A percentile compares a stretch with the other conserved stretches of the same genome.
Conservation (phyloP, 441 rosid species). For the Brassica balearica region DNA sequence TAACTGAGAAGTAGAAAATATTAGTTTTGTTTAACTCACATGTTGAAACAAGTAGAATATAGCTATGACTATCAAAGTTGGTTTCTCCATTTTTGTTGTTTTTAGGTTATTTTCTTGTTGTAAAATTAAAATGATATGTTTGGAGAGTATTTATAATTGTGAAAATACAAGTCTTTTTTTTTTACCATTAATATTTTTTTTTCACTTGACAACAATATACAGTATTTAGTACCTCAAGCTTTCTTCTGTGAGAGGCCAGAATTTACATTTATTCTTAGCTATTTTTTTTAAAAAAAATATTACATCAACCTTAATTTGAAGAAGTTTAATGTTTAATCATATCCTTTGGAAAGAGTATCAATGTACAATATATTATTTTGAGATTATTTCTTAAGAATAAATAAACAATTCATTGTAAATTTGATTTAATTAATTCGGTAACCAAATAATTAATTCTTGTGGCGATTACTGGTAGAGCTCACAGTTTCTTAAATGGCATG, state of each 20-base stretch:
- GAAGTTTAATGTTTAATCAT: neutral
- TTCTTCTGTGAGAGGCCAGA: neutral
- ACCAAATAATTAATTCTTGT: no score
- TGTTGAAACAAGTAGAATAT: slow-evolving; percentile 20
- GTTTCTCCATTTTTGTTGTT: slow-evolving; percentile 26
- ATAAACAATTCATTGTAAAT: neutral
- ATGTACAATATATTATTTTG: neutral
- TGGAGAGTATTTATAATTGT: neutral
- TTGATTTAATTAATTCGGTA: neutral
- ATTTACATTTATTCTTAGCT: neutral
- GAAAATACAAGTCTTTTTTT: neutral
- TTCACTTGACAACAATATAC: slow-evolving; percentile 1
- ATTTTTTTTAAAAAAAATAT: no score
- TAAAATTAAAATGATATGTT: neutral
- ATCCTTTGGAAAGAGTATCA: neutral
- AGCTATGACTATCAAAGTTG: neutral
- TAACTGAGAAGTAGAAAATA: neutral
- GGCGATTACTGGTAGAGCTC: no score
- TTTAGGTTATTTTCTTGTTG: neutral
- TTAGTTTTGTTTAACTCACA: neutral
- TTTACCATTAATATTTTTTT: neutral
- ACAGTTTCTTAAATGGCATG: no score
- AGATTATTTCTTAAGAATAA: no score
- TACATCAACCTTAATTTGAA: neutral
- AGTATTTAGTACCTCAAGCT: neutral